Conservation (phyloP, 768 basidiomycete genomes). For the Mycena rosella region DNA sequence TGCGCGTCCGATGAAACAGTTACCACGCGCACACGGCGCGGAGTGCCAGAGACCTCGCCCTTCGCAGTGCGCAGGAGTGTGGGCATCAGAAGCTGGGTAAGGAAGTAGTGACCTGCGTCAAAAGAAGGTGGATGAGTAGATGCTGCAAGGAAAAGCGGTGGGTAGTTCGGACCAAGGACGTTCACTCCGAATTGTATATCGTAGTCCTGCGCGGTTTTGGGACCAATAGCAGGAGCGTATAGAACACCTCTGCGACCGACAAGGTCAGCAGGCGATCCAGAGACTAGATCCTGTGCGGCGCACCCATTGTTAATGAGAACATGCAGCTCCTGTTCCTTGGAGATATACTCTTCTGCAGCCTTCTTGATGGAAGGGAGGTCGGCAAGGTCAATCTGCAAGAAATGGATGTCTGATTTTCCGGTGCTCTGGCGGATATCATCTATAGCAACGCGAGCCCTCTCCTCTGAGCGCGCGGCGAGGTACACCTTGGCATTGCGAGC, state of each 20-base stretch:
- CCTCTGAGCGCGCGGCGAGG: slow-evolving; percentile 51
- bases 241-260: slow-evolving; percentile 47
- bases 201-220: slow-evolving; percentile 46
- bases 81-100: slow-evolving; percentile 50
- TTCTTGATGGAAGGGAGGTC: slow-evolving; percentile 47
- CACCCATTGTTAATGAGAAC: slow-evolving; percentile 52
- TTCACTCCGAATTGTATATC: slow-evolving; percentile 54
- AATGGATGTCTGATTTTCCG: slow-evolving; percentile 53
- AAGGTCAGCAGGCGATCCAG: background rate
- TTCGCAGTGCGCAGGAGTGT: slow-evolving; percentile 45
- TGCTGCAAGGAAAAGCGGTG: background rate
- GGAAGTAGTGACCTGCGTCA: slow-evolving; percentile 47
- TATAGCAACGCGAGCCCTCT: slow-evolving; percentile 54
- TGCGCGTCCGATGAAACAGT: slow-evolving; percentile 41
- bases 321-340: slow-evolving; percentile 47
- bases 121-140: background rate
- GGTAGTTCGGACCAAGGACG: slow-evolving; percentile 40
- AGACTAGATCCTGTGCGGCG: background rate
- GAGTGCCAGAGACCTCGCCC: slow-evolving; percentile 39
- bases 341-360: slow-evolving; percentile 48
- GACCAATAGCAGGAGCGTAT: slow-evolving; percentile 44
- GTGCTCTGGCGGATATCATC: slow-evolving; percentile 54
- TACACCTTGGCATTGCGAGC: slow-evolving; percentile 63
- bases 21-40: slow-evolving; percentile 45
- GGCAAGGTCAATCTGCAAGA: slow-evolving; percentile 52